phyloP scores from a whole-genome alignment of 352 stramenopile genomes.

The Phytophthora sansomeana region DNA sequence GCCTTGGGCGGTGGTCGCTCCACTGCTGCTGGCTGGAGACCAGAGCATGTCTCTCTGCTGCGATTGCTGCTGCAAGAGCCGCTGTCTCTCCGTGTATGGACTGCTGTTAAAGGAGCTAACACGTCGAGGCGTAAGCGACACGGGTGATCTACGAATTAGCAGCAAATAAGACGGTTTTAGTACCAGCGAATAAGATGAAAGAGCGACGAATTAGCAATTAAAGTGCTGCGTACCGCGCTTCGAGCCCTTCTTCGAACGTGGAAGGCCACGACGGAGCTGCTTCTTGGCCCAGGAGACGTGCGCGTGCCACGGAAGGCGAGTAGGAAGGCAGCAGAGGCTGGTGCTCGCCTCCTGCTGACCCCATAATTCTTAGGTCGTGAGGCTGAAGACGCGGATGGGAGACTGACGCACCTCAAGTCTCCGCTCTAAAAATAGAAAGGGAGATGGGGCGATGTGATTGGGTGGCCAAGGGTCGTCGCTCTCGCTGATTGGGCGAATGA shows the following conservation, averaged over 20 bases:
- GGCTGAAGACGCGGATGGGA: neutral
- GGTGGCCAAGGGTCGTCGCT: constrained; percentile 14
- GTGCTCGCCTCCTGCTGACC: constrained; percentile 31
- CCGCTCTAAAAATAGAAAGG: constrained; percentile 23
- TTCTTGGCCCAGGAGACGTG: constrained; percentile 39
- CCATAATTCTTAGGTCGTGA: constrained; percentile 22
- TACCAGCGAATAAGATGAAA: neutral
- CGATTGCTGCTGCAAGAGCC: constrained; percentile 41
- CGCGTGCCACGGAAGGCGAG: constrained; percentile 56
- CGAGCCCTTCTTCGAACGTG: constrained; percentile 81
- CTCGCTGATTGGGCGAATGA: no score
- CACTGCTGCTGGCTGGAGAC: constrained; percentile 32
- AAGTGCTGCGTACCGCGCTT: constrained; percentile 44
- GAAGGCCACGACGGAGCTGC: constrained; percentile 60
- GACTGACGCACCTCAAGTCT: constrained; percentile 22
- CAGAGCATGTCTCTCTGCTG: constrained; percentile 28
- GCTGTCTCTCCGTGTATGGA: constrained; percentile 56
- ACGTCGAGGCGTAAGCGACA: constrained; percentile 33
- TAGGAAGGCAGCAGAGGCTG: constrained; percentile 70
- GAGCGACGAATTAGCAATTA: neutral
- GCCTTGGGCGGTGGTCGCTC: constrained; percentile 30
- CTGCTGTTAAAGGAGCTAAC: constrained; percentile 35
- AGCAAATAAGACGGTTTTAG: neutral
- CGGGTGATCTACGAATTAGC: constrained; percentile 44
- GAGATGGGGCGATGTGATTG: constrained; percentile 29